phyloP scores from a whole-genome alignment of 2,329 filamentous ascomycete species.

The Mariannaea elegans region DNA sequence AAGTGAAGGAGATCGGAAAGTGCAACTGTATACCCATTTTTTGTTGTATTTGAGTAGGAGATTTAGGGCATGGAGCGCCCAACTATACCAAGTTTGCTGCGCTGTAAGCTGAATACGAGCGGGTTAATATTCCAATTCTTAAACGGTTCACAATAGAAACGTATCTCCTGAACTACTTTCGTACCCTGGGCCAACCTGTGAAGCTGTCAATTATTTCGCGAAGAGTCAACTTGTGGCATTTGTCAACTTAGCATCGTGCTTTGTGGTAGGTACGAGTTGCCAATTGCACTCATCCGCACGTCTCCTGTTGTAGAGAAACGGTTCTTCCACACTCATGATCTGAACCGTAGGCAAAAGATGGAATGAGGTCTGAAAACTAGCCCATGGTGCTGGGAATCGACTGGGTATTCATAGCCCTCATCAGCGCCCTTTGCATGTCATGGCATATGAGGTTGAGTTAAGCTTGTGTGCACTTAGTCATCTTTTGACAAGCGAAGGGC shows the following conservation, averaged over 20 bases:
- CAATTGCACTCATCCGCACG: too few species aligned
- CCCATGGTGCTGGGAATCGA: neutral
- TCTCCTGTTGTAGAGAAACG: too few species aligned
- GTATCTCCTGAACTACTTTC: neutral
- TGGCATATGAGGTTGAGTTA: constrained; percentile 4
- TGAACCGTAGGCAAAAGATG: too few species aligned
- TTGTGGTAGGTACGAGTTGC: too few species aligned
- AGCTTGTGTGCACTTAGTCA: constrained; percentile 9
- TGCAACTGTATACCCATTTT: constrained; percentile 34
- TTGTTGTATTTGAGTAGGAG: constrained; percentile 19
- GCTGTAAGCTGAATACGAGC: constrained; percentile 21
- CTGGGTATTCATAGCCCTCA: neutral
- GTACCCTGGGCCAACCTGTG: neutral
- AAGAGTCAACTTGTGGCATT: too few species aligned
- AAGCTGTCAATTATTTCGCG: neutral
- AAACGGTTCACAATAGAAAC: constrained; percentile 9
- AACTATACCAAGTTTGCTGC: constrained; percentile 13
- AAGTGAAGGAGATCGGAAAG: constrained; percentile 19
- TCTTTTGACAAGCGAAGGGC: constrained; percentile 4
- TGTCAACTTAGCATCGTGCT: too few species aligned
- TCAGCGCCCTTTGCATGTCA: neutral
- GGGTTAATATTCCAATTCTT: constrained; percentile 19
- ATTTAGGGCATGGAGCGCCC: constrained; percentile 12
- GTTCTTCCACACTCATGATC: too few species aligned
- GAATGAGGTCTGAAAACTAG: too few species aligned